Percentiles rank a stretch among this genome's conserved stretches.
Conservation (phyloP, 352 stramenopile genomes). For the Pythium utonaiense region DNA sequence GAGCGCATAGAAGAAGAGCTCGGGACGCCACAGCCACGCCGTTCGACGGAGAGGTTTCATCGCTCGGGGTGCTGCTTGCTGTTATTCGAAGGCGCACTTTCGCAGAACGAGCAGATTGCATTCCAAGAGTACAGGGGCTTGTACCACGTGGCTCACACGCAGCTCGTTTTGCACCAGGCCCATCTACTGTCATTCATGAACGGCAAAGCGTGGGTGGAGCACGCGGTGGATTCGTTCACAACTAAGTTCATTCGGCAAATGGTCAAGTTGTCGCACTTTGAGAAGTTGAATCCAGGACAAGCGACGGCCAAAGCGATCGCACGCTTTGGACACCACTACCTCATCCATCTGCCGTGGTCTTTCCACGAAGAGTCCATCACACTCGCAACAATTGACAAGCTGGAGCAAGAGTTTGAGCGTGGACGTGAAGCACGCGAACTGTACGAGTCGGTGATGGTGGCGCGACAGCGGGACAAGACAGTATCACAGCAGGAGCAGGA, state of each 20-base stretch:
- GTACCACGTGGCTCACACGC: slow-evolving; percentile 51
- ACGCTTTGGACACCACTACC: slow-evolving; percentile 75
- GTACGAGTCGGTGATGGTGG: slow-evolving; percentile 68
- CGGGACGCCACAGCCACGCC: slow-evolving; percentile 38
- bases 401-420: slow-evolving; percentile 77
- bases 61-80: slow-evolving; percentile 59
- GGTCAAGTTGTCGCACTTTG: slow-evolving; percentile 67
- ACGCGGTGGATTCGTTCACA: slow-evolving; percentile 55
- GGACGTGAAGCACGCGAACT: slow-evolving; percentile 63
- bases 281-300: slow-evolving; percentile 46
- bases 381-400: slow-evolving; percentile 61
- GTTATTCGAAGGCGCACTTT: slow-evolving; percentile 69
- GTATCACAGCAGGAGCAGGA: neutral
- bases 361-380: slow-evolving; percentile 76
- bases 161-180: slow-evolving; percentile 54
- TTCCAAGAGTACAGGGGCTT: slow-evolving; percentile 69
- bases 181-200: slow-evolving; percentile 78
- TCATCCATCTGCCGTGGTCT: slow-evolving; percentile 74
- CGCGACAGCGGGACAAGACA: slow-evolving; percentile 25
- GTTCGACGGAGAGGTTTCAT: slow-evolving; percentile 48
- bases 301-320: slow-evolving; percentile 61
- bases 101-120: slow-evolving; percentile 55
- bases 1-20: slow-evolving; percentile 65
- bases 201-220: slow-evolving; percentile 59
- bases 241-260: slow-evolving; percentile 78